Percentiles rank a stretch among this genome's conserved stretches.
Evolutionary conservation across 441 rosid species (phyloP).

Genomic region (Cnidoscolus chayamansa): DNA sequence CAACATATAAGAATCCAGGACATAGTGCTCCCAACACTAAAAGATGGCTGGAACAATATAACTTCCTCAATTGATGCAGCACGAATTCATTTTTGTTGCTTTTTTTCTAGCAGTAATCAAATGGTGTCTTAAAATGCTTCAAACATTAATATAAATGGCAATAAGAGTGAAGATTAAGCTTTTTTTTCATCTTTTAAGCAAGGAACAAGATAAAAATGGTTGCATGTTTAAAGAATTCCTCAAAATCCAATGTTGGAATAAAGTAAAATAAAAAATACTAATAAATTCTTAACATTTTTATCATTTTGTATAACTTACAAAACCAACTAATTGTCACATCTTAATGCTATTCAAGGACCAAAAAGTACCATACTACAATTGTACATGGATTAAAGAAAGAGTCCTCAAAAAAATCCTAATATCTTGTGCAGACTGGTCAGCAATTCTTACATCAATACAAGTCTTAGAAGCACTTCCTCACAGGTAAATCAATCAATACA

Average conservation of each 20-base stretch:
- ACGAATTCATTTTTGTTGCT: background rate
- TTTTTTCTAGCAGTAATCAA: background rate
- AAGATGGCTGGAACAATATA: constrained; percentile 6
- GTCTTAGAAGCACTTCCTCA: background rate
- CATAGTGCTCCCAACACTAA: background rate
- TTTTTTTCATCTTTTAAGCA: background rate
- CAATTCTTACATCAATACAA: background rate
- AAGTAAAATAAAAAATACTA: background rate
- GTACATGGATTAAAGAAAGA: background rate
- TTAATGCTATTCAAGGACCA: background rate
- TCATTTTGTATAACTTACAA: background rate
- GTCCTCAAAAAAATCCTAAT: background rate
- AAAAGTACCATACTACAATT: background rate
- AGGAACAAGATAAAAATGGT: background rate
- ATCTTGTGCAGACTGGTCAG: background rate
- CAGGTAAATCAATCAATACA: background rate
- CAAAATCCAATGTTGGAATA: background rate
- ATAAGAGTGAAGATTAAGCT: background rate
- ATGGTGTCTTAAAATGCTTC: background rate
- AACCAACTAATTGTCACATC: background rate
- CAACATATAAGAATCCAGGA: background rate
- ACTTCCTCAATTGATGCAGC: background rate
- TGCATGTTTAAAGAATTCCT: background rate
- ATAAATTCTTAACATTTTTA: background rate
- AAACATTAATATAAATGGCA: background rate